Conservation (phyloP, 2,329 filamentous ascomycete genomes). For the Apiospora phragmitis region DNA sequence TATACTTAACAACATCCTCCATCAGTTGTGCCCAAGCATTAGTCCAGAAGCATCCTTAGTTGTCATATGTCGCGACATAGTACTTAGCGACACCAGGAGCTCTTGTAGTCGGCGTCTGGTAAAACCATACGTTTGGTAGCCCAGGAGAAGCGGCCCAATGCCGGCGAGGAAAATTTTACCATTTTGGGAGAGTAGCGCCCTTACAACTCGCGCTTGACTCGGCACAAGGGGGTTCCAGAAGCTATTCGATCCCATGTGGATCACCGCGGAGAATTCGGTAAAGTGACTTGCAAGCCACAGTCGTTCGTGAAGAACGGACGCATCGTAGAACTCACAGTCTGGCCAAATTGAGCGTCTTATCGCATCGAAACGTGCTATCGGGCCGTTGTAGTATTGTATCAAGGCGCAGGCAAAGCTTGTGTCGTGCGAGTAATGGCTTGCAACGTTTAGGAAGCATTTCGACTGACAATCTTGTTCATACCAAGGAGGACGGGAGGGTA, state of each 20-base stretch:
- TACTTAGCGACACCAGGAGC: not conserved
- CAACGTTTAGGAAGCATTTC: not conserved
- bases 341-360: not conserved
- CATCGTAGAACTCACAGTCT: not conserved
- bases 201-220: not conserved
- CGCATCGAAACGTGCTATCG: not conserved
- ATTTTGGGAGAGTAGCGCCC: not conserved
- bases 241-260: too few species aligned
- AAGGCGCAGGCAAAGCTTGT: fast-evolving
- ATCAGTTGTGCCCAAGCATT: not conserved
- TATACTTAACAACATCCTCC: not conserved
- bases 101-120: not conserved
- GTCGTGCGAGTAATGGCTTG: not conserved
- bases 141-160: not conserved
- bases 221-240: not conserved
- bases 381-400: not conserved
- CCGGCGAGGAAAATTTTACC: not conserved
- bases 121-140: fast-evolving
- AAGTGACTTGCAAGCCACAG: not conserved
- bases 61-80: not conserved
- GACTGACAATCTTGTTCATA: not conserved
- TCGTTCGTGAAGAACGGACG: not conserved
- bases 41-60: too few species aligned
- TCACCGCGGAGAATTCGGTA: not conserved
- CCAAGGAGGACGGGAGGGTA: not conserved